Evolutionary conservation across 805 yeast genomes (phyloP), one percentile per base, ranked within the genome.

Genomic region (Yarrowia sp.): DNA sequence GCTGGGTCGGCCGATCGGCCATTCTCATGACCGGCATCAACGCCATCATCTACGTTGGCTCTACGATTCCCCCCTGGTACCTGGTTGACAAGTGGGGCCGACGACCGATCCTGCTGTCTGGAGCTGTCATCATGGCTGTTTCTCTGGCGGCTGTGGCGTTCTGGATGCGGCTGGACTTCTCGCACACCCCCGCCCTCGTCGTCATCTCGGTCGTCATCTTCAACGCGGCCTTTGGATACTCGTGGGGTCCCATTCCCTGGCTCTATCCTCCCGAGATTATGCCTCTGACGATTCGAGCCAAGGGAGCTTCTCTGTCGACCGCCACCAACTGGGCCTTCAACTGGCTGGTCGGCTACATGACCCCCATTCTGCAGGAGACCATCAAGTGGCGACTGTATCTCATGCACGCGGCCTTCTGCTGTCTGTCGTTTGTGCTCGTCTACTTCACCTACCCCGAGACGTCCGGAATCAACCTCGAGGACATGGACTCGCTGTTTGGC

Each of bases 171-270:
- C 71, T 84, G 38, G 83, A 85, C 71, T 75, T 82, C 4, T 75
- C 82, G 6, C 72, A 80, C 68, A 90, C 96, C 2, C 89, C 96
- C 12, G 80, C 82, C 17, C 76, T 86, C 70, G 97, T 92, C 40
- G 97, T 92, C 1, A 74, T 85, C 1, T 86, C 89, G 73, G 97
- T 92, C 17, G 84, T 92, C 66, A 78, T 91, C 15, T 91, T 87
- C 80, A 92, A 91, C 74, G 90, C 96, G 1, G 79, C 80, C 67
- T 92, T 92, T 78, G 97, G 97, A 17, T 87, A 86, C 74, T 87
- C 94, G 67, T 93, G 97, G 96, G 98, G 97, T 10, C 97, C 97
- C 3, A 87, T 92, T 67, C 96, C 96, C 13, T 92, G 97, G 97
- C 78, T 89, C 49, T 87, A 89, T 76, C 91, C 93, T 72, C 88